phyloP scores from a whole-genome alignment of 441 rosid genomes.

The Arabidopsis hybrid region DNA sequence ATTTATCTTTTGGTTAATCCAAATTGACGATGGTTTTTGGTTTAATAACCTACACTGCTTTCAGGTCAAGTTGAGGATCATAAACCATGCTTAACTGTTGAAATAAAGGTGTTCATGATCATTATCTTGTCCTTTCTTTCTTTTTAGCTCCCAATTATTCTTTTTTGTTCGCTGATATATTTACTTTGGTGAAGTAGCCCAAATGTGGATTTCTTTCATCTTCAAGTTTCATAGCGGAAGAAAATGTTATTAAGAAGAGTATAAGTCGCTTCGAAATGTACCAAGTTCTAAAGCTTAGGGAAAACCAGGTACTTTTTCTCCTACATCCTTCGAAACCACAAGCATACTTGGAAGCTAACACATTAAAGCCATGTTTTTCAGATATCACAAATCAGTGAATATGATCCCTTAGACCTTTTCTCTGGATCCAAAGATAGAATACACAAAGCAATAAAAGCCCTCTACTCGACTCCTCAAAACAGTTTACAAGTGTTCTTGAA shows the following conservation, averaged over 20 bases:
- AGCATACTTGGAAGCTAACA: neutral
- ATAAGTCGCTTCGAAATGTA: slow-evolving; percentile 75
- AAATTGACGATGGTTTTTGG: neutral
- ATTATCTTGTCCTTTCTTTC: neutral
- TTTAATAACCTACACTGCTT: slow-evolving; percentile 27
- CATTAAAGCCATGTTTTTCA: slow-evolving; percentile 33
- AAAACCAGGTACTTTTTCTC: slow-evolving; percentile 57
- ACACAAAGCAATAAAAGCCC: slow-evolving; percentile 68
- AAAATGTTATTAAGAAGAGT: slow-evolving; percentile 66
- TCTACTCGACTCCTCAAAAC: slow-evolving; percentile 76
- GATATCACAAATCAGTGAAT: slow-evolving; percentile 72
- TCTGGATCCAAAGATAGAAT: slow-evolving; percentile 83
- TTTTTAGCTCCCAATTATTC: slow-evolving; percentile 2
- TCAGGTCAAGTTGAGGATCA: slow-evolving; percentile 57
- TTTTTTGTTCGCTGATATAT: slow-evolving; percentile 30
- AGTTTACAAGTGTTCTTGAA: slow-evolving; percentile 86
- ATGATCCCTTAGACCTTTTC: slow-evolving; percentile 83
- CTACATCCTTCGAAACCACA: neutral
- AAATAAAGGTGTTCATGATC: slow-evolving; percentile 69
- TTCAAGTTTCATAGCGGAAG: slow-evolving; percentile 68
- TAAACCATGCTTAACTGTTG: slow-evolving; percentile 74
- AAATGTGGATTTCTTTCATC: slow-evolving; percentile 91
- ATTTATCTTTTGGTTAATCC: neutral
- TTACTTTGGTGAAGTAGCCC: slow-evolving; percentile 67
- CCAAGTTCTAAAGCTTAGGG: slow-evolving; percentile 71